Base-by-base conservation (phyloP, 148 eudicot genomes). In the Vaccinium vitisidaea region DNA sequence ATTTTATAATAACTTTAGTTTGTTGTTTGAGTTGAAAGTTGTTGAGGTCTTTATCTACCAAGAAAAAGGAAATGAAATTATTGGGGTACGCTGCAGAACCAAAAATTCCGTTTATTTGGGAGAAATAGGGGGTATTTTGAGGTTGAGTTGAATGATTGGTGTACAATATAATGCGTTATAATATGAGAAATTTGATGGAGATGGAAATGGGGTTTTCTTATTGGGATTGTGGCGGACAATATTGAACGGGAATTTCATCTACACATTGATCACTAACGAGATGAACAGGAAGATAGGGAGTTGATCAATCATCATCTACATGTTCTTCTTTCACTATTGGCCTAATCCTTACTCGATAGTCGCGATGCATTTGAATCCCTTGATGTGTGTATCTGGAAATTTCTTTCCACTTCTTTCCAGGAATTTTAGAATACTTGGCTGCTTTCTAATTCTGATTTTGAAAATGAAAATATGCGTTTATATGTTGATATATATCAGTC, bases 171-270 rank as follows among this genome's bases (percentile, higher is more conserved):
- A 6, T 67, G 6, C 36, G 10, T 67, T 25, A 46, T 75, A 75
- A 75, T 15, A 10, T 81, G n/a, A 63, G 48, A 10, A 46, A 63
- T 61, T 63, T 63, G 36, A 67, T 67, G 58, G 83, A 65, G 74
- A 49, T 14, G 76, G 43, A 25, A 65, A 48, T 46, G 53, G 69
- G 69, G 30, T n/a, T 63, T 11, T 27, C 36, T 56, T 80, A 15
- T 3, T 54, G 48, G 63, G 63, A 19, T 32, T 58, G 52, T 19
- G 23, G 63, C 4, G 69, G 50, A 61, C 50, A 36, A 36, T 58
- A 81, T 18, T 81, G 55, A 49, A 43, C 3, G 25, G 69, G 59
- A 36, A 79, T 30, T 79, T 53, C 58, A 23, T 54, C 25, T 13
- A 15, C 18, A 54, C 46, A 6, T 80, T 32, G 48, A 11, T 80